phyloP scores from a whole-genome alignment of 257 asterid species.

The Handroanthus guayacan region DNA sequence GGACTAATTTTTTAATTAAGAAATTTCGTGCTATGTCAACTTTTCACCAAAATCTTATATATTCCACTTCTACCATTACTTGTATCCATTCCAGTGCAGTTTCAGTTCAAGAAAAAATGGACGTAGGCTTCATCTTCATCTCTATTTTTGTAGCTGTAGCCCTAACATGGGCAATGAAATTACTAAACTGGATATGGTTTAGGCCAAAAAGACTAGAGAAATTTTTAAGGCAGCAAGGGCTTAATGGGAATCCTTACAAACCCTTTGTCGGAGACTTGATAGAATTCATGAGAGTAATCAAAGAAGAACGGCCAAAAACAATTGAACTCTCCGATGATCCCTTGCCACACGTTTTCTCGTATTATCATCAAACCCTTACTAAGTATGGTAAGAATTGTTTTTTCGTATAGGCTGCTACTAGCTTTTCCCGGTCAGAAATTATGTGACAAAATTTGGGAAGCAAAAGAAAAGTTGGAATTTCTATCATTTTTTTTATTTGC shows the following conservation, averaged over 20 bases:
- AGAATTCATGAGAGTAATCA: constrained; percentile 4
- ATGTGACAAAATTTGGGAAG: too few species aligned
- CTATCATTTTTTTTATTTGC: too few species aligned
- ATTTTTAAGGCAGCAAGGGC: constrained; percentile 40
- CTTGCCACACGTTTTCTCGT: constrained; percentile 22
- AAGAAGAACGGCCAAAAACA: constrained; percentile 32
- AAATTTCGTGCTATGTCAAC: too few species aligned
- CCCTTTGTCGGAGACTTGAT: constrained; percentile 37
- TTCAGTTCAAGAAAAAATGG: constrained; percentile 12
- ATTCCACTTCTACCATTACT: neutral
- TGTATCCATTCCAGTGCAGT: neutral
- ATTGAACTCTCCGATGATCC: constrained; percentile 37
- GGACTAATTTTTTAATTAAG: too few species aligned
- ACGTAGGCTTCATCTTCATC: neutral
- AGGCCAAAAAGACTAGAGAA: constrained; percentile 43
- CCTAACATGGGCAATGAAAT: constrained; percentile 9
- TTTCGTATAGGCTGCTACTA: neutral
- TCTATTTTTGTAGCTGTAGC: constrained; percentile 16
- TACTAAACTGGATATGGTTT: constrained; percentile 41
- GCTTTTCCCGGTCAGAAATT: too few species aligned
- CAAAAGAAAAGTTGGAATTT: too few species aligned
- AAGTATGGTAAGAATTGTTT: constrained; percentile 30
- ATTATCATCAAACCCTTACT: neutral
- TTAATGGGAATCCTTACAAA: constrained; percentile 38
- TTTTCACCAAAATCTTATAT: too few species aligned